Evolutionary conservation across 129 eudicot species (phyloP).

Genomic region (Pittosporum tobira): DNA sequence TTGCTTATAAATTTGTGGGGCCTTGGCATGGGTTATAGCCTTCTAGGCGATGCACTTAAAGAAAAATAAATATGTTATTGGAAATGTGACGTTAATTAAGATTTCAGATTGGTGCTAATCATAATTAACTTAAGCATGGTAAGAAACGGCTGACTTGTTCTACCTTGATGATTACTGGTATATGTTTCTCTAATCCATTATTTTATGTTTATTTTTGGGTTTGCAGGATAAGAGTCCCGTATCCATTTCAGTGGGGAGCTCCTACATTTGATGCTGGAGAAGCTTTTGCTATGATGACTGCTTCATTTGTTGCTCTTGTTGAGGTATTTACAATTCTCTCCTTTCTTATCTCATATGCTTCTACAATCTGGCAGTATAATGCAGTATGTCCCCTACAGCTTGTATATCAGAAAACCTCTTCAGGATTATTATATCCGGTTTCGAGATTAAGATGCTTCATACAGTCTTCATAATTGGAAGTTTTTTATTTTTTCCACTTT

Average conservation of each 20-base stretch:
- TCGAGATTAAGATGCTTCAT: not conserved
- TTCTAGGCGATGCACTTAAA: not conserved
- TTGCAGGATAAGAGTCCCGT: constrained; percentile 87
- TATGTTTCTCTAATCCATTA: not conserved
- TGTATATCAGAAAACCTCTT: not conserved
- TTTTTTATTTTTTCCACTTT: not conserved
- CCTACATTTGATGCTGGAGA: constrained; percentile 97
- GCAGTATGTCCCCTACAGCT: too few species aligned
- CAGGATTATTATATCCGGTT: not conserved
- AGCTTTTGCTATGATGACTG: constrained; percentile 97
- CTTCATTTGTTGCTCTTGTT: constrained; percentile 87
- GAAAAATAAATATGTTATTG: not conserved
- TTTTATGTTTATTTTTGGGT: not conserved
- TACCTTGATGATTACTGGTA: not conserved
- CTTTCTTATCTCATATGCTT: too few species aligned
- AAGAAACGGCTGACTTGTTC: not conserved
- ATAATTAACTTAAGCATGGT: not conserved
- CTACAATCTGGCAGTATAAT: not conserved
- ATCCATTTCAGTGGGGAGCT: constrained; percentile 99
- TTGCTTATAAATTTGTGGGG: not conserved
- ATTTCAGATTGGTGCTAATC: not conserved
- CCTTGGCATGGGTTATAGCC: not conserved
- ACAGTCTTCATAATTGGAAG: not conserved
- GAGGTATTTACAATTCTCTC: constrained; percentile 48
- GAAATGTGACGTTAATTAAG: not conserved